Conservation (phyloP, 2,329 filamentous ascomycete genomes). For the Cladosporium colombiae region DNA sequence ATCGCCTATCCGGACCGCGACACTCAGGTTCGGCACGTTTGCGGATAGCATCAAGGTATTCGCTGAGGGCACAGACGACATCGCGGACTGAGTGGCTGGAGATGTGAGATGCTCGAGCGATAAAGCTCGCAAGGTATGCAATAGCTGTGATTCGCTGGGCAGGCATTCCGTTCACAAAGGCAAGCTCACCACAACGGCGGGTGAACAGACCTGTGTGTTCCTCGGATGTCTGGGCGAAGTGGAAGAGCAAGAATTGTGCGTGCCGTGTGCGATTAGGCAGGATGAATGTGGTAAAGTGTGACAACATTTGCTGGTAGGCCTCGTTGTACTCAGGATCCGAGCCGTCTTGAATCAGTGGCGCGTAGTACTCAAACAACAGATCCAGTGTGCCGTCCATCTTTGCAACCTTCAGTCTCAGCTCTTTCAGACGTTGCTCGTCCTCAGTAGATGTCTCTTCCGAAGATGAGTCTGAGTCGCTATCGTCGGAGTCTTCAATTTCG, state of each 20-base stretch:
- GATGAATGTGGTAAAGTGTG: constrained; percentile 84
- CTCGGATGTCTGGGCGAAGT: constrained; percentile 83
- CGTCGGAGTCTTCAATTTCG: constrained; percentile 52
- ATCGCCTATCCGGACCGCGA: constrained; percentile 79
- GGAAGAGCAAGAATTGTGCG: constrained; percentile 93
- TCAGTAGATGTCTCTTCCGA: constrained; percentile 60
- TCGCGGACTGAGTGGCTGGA: constrained; percentile 73
- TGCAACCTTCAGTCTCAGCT: constrained; percentile 76
- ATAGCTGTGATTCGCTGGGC: constrained; percentile 80
- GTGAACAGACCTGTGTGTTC: constrained; percentile 80
- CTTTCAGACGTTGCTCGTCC: constrained; percentile 62
- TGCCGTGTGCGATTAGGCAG: constrained; percentile 89
- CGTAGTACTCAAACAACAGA: constrained; percentile 81
- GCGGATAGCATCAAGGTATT: constrained; percentile 76
- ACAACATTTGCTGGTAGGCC: constrained; percentile 75
- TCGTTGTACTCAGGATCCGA: constrained; percentile 68
- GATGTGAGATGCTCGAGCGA: constrained; percentile 84
- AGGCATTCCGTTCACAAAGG: constrained; percentile 75
- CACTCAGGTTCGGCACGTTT: constrained; percentile 70
- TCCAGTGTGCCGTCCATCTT: constrained; percentile 93
- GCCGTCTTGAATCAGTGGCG: constrained; percentile 68
- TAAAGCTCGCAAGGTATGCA: constrained; percentile 91
- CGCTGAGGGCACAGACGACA: constrained; percentile 77
- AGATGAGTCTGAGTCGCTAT: constrained; percentile 70
- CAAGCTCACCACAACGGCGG: constrained; percentile 73